phyloP scores from a whole-genome alignment of 495 filamentous ascomycete genomes.

The Penicillium bialowiezense region DNA sequence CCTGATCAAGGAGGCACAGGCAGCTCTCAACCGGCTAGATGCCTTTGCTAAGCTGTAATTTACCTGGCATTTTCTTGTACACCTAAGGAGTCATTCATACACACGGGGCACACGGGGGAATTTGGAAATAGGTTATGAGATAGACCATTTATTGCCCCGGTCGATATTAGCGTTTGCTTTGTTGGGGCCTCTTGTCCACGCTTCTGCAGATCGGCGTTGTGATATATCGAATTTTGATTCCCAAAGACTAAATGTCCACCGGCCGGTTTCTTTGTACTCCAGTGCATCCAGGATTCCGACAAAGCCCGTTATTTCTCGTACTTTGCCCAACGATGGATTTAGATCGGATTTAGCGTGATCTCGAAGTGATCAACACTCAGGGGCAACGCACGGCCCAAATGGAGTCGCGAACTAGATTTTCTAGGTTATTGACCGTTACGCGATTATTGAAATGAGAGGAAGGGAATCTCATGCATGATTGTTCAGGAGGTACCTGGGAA shows the following conservation, averaged over 20 bases:
- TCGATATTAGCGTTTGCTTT: conserved; percentile 1
- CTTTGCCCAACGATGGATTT: conserved; percentile 10
- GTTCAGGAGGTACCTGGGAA: too few relatives aligned
- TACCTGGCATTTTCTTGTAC: not conserved
- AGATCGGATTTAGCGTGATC: conserved; percentile 5
- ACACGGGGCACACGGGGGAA: not conserved
- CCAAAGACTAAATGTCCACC: conserved; percentile 7
- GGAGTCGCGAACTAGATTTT: not conserved
- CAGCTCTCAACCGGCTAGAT: conserved; percentile 62
- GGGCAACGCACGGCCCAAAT: conserved; percentile 6
- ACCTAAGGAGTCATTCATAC: too few relatives aligned
- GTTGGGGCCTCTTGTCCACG: conserved; percentile 1
- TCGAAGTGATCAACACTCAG: conserved; percentile 7
- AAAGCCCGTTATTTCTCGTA: conserved; percentile 13
- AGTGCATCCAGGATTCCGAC: conserved; percentile 6
- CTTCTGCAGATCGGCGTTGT: conserved; percentile 7
- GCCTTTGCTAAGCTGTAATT: conserved; percentile 22
- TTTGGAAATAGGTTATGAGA: not conserved
- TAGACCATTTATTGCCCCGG: not conserved
- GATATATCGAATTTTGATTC: conserved; percentile 5
- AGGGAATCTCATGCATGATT: too few relatives aligned
- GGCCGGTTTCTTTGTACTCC: not conserved
- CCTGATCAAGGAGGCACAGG: conserved; percentile 73
- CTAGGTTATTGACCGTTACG: not conserved
- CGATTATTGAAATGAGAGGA: not conserved